Evolutionary conservation across 1,284 basidiomycete species (phyloP), one percentile per base, ranked within the genome.

Genomic region (Cutaneotrichosporon dermatis): DNA sequence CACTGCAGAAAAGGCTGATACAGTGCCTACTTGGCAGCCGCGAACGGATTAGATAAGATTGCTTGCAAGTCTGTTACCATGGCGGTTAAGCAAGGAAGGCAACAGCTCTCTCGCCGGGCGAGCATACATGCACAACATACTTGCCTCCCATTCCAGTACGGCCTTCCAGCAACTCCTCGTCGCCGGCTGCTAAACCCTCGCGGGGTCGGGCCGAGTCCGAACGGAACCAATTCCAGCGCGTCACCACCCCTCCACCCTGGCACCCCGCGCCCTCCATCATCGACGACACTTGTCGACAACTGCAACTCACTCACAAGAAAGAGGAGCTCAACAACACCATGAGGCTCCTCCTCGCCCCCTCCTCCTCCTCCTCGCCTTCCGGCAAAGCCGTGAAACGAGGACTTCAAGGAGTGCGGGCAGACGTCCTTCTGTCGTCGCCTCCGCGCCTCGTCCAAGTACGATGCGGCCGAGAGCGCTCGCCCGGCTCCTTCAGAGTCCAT

Each of bases 331-430:
- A 25, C 25, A 25, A 34, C 55, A 59, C 46, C 11, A 63, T 63
- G 63, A 52, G 57, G 54, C 52, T 61, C 45, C 53, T 59, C 41
- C 52, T 60, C 51, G 50, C 50, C 2, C 41, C 11, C 42, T 62
- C 10, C 9, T 54, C 41, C 58, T 64, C 35, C 33, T 61, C 36
- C 34, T 58, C 35, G 58, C 58, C 12, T 61, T 12, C 50, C 45
- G 10, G 69, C 67, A 1, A 61, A 3, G 78, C 73, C 5, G 80
- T 82, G 59, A 83, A 82, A 82, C 43, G 83, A 87, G 61, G 90
- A 96, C 77, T 96, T 93, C 82, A 96, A 95, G 79, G 90, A 86
- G 62, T 96, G 93, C 74, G 83, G 83, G 15, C 90, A 96, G 76
- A 85, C 90, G 0, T 90, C 89, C 12, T 96, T 97, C 80, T 96